Percentiles rank a stretch among this genome's conserved stretches.
phyloP scores from a whole-genome alignment of 352 stramenopile genomes.

The Halophytophthora polymorphica region DNA sequence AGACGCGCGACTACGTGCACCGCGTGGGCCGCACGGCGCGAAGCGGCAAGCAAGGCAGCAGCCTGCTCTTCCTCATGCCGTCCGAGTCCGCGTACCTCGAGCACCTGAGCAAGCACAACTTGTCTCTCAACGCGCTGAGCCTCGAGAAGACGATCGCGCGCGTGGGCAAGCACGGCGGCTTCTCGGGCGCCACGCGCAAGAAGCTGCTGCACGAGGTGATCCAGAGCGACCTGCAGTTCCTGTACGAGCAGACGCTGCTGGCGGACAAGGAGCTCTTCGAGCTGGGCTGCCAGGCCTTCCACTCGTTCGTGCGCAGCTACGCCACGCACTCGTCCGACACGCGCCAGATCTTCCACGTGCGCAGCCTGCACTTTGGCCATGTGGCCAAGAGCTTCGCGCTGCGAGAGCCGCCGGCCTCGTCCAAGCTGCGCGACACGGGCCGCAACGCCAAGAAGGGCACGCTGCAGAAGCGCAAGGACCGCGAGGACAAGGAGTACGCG shows the following conservation, averaged over 20 bases:
- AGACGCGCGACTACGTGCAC: constrained; percentile 99
- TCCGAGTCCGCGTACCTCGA: constrained; percentile 95
- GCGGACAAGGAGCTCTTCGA: constrained; percentile 82
- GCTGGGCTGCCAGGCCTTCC: constrained; percentile 87
- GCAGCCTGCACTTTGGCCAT: constrained; percentile 92
- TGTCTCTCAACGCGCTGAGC: constrained; percentile 81
- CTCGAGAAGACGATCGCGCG: constrained; percentile 81
- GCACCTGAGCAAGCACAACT: constrained; percentile 84
- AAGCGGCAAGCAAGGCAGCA: constrained; percentile 95
- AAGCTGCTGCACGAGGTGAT: constrained; percentile 83
- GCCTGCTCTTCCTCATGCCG: constrained; percentile 96
- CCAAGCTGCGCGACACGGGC: constrained; percentile 74
- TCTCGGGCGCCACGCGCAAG: constrained; percentile 58
- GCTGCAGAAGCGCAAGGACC: constrained; percentile 80
- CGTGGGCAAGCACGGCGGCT: constrained; percentile 55
- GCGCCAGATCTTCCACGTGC: constrained; percentile 91
- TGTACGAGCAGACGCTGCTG: constrained; percentile 82
- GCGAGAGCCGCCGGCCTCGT: constrained; percentile 76
- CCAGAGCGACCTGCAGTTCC: constrained; percentile 77
- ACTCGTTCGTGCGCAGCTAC: constrained; percentile 93
- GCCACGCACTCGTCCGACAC: constrained; percentile 89
- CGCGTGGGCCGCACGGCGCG: constrained; percentile 98
- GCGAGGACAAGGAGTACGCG: constrained; percentile 64
- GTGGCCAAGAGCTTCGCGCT: constrained; percentile 92
- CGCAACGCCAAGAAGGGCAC: constrained; percentile 75